Evolutionary conservation across 2,329 filamentous ascomycete species (phyloP).

Genomic region (Curvularia sp.): DNA sequence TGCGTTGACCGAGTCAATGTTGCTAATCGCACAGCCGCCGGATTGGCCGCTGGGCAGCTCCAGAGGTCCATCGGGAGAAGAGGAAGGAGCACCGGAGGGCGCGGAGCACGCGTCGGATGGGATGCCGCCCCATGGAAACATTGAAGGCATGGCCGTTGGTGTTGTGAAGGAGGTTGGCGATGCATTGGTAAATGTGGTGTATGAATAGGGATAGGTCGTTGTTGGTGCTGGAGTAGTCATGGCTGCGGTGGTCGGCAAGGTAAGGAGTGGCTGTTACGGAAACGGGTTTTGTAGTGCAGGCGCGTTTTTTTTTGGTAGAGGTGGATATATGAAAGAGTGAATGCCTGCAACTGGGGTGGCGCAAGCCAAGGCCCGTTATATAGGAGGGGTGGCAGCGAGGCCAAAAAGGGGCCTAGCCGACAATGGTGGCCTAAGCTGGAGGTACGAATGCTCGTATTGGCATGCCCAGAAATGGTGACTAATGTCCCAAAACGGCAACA

Average conservation of each 20-base stretch:
- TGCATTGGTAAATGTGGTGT: conserved; percentile 24
- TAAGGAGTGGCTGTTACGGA: not conserved
- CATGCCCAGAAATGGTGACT: not conserved
- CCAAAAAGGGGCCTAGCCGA: not conserved
- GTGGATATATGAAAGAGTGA: not conserved
- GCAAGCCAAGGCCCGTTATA: not conserved
- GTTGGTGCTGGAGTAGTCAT: conserved; percentile 13
- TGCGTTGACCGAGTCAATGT: conserved; percentile 27
- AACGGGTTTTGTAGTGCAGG: not conserved
- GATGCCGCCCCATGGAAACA: conserved; percentile 22
- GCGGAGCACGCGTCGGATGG: conserved; percentile 13
- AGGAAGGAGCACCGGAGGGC: conserved; percentile 5
- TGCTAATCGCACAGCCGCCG: conserved; percentile 30
- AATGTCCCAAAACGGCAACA: not conserved
- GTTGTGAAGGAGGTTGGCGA: conserved; percentile 18
- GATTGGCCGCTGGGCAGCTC: conserved; percentile 8
- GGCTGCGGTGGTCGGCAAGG: conserved; percentile 5
- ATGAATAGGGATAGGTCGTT: conserved; percentile 24
- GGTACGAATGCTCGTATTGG: not conserved
- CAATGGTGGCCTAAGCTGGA: not conserved
- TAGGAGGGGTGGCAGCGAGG: not conserved
- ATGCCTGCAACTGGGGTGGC: not conserved
- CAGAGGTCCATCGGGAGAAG: conserved; percentile 14
- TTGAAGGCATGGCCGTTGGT: conserved; percentile 20
- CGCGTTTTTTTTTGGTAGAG: not conserved